Conservation (phyloP, 495 filamentous ascomycete genomes). For the Talaromyces liani region DNA sequence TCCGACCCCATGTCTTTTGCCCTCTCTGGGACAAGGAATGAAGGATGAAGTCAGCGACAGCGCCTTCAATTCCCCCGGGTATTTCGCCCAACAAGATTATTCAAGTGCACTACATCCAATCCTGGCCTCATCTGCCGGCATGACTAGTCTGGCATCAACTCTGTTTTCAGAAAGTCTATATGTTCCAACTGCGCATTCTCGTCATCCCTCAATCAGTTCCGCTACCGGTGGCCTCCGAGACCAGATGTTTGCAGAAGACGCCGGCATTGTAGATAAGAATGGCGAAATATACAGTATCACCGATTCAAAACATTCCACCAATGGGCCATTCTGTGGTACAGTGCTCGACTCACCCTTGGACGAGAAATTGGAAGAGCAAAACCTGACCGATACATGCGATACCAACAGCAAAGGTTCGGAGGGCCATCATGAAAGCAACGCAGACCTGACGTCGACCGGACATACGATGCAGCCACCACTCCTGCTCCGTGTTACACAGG, state of each 20-base stretch:
- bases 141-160: conserved; percentile 79
- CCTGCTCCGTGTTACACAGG: conserved; percentile 49
- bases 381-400: conserved; percentile 11
- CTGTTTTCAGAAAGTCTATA: conserved; percentile 73
- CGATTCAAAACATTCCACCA: conserved; percentile 47
- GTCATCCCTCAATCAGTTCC: conserved; percentile 46
- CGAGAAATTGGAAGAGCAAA: conserved; percentile 26
- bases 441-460: conserved; percentile 27
- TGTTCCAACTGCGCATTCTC: conserved; percentile 55
- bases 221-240: conserved; percentile 69
- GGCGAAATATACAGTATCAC: conserved; percentile 49
- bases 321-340: conserved; percentile 48
- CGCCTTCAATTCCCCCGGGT: conserved; percentile 37
- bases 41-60: conserved; percentile 43
- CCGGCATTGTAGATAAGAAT: conserved; percentile 56
- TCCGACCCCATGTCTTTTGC: conserved; percentile 56
- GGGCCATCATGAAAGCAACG: conserved; percentile 38
- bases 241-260: conserved; percentile 70
- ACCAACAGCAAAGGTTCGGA: conserved; percentile 24
- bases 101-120: conserved; percentile 50
- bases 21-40: conserved; percentile 60
- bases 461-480: conserved; percentile 42
- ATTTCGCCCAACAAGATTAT: conserved; percentile 46
- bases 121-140: conserved; percentile 62
- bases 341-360: conserved; percentile 64